Conservation (phyloP, 2,329 filamentous ascomycete genomes). For the Trichoderma sp. region DNA sequence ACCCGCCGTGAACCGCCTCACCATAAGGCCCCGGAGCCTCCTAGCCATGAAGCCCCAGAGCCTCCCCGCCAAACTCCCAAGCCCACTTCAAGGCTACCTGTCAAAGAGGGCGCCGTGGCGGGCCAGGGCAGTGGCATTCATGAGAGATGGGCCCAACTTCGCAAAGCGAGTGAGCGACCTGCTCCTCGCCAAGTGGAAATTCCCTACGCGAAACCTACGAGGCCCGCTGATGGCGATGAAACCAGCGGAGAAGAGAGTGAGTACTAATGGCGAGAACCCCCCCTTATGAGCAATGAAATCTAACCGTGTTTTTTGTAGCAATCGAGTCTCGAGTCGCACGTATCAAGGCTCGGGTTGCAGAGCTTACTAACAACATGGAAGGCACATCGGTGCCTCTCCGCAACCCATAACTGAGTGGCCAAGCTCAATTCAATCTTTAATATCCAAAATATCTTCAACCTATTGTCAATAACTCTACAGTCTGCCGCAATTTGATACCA, state of each 20-base stretch:
- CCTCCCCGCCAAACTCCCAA: constrained; percentile 25
- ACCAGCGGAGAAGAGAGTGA: constrained; percentile 94
- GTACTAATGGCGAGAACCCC: constrained; percentile 41
- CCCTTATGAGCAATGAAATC: not conserved
- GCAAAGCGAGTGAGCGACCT: constrained; percentile 84
- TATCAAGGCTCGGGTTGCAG: constrained; percentile 95
- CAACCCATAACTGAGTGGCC: constrained; percentile 17
- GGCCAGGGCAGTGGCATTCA: constrained; percentile 45
- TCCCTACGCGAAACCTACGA: constrained; percentile 57
- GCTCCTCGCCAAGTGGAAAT: constrained; percentile 66
- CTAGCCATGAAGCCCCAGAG: not conserved
- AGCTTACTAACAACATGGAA: constrained; percentile 86
- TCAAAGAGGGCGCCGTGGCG: constrained; percentile 40
- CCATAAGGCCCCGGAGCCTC: not conserved
- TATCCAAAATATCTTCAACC: not conserved
- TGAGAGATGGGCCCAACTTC: constrained; percentile 94
- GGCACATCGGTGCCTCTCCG: constrained; percentile 35
- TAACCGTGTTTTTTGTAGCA: constrained; percentile 53
- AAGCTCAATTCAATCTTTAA: not conserved
- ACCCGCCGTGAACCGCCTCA: not conserved
- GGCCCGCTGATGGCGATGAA: constrained; percentile 68
- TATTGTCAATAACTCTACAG: not conserved
- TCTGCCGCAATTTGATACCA: constrained; percentile 27
- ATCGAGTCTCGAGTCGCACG: constrained; percentile 96
- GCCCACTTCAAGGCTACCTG: not conserved